phyloP scores from a whole-genome alignment of 176 grass and related monocot species.

The Carex scoparia region DNA sequence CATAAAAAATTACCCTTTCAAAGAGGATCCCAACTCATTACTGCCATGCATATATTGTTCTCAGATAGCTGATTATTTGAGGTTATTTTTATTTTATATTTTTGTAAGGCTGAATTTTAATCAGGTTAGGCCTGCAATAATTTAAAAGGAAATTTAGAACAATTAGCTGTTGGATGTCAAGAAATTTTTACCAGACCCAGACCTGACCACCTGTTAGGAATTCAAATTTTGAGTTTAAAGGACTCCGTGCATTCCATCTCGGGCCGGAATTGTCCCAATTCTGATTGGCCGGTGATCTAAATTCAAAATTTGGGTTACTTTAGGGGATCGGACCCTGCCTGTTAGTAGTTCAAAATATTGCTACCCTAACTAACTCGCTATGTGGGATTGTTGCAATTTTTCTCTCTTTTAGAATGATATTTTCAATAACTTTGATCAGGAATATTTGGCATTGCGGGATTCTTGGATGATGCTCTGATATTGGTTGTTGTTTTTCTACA shows the following conservation, averaged over 20 bases:
- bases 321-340: neutral
- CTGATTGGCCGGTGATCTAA: no score
- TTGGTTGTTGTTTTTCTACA: slow-evolving; percentile 84
- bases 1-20: neutral
- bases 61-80: no score
- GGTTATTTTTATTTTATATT: neutral
- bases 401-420: neutral
- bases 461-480: slow-evolving; percentile 67
- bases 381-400: neutral
- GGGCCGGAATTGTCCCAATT: no score
- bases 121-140: neutral
- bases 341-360: neutral
- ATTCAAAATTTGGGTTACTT: no score
- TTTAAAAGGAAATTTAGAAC: neutral
- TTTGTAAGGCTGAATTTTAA: neutral
- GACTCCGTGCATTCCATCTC: no score
- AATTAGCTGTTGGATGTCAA: neutral
- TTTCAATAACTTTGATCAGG: slow-evolving; percentile 24
- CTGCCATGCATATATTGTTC: neutral
- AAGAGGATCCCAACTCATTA: neutral
- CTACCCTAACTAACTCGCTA: no score
- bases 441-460: slow-evolving; percentile 65
- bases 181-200: neutral
- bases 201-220: neutral
- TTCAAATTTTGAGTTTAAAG: neutral